Evolutionary conservation across 805 yeast species (phyloP).

Genomic region (Candida adriatica): DNA sequence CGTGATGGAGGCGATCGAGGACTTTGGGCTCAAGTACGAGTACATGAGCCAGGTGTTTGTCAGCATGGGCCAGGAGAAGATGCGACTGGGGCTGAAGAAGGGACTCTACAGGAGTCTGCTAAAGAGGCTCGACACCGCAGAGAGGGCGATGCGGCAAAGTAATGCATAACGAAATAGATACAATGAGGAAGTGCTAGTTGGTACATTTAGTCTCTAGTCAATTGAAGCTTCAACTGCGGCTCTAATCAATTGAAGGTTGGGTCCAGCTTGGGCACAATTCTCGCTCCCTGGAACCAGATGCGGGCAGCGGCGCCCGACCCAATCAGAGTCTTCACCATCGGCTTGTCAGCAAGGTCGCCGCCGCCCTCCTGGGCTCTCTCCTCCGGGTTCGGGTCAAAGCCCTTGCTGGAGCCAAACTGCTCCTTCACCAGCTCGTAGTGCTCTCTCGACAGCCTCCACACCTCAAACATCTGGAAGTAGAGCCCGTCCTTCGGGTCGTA

Average conservation of each 20-base stretch:
- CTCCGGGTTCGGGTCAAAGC: conserved; percentile 40
- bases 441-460: conserved; percentile 45
- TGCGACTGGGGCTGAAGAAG: conserved; percentile 9
- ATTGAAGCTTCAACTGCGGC: too few relatives aligned
- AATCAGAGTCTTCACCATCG: conserved; percentile 46
- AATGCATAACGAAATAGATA: too few relatives aligned
- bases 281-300: conserved; percentile 60
- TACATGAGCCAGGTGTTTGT: conserved; percentile 17
- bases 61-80: conserved; percentile 16
- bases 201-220: too few relatives aligned
- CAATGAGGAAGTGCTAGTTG: too few relatives aligned
- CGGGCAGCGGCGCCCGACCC: conserved; percentile 65
- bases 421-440: conserved; percentile 42
- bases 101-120: conserved; percentile 13
- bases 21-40: conserved; percentile 13
- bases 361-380: conserved; percentile 41
- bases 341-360: conserved; percentile 28
- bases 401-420: conserved; percentile 50
- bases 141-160: conserved; percentile 5
- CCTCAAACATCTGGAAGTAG: conserved; percentile 54
- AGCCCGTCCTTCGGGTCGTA: conserved; percentile 52
- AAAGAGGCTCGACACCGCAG: conserved; percentile 3
- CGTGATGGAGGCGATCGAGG: conserved; percentile 15
- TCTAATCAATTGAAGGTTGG: background rate
- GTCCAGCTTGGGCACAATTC: conserved; percentile 36